Conservation (phyloP, 345 rosid genomes). For the Psidium guajava region DNA sequence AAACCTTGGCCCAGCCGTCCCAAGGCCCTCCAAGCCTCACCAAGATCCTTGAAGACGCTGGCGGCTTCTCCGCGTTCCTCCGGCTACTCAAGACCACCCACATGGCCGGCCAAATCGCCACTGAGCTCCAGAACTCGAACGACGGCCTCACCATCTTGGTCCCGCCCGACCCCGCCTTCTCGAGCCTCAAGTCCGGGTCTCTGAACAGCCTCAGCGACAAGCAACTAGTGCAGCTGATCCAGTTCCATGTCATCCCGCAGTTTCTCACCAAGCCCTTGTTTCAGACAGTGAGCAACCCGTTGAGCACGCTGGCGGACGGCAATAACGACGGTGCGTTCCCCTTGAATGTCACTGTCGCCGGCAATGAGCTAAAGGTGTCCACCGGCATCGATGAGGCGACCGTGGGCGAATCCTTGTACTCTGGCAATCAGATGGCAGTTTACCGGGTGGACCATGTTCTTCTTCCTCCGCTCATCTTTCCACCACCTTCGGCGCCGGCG, state of each 20-base stretch:
- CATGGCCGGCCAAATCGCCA: conserved; percentile 9
- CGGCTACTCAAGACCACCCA: conserved; percentile 44
- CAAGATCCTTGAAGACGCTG: conserved; percentile 55
- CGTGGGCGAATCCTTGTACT: conserved; percentile 2
- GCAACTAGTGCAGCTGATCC: conserved; percentile 15
- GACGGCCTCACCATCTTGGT: conserved; percentile 8
- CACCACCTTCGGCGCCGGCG: conserved; percentile 3
- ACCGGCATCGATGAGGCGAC: conserved; percentile 6
- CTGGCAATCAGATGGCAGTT: neutral
- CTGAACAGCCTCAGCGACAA: conserved; percentile 10
- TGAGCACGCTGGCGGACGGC: conserved; percentile 27
- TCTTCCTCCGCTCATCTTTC: conserved; percentile 8
- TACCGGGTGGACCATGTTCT: conserved; percentile 6
- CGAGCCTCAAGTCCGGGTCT: conserved; percentile 9
- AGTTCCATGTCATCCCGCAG: conserved; percentile 26
- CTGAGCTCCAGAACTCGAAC: neutral
- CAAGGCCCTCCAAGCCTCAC: conserved; percentile 17
- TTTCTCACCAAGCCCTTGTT: conserved; percentile 17
- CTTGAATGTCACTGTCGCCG: conserved; percentile 15
- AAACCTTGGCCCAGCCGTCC: conserved; percentile 14
- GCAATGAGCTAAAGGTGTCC: conserved; percentile 1
- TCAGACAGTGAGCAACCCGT: conserved; percentile 29
- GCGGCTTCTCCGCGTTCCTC: conserved; percentile 36
- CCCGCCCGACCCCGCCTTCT: conserved; percentile 13
- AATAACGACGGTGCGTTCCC: conserved; percentile 14